phyloP scores from a whole-genome alignment of 1,284 basidiomycete genomes.

The Thelephora terrestris region DNA sequence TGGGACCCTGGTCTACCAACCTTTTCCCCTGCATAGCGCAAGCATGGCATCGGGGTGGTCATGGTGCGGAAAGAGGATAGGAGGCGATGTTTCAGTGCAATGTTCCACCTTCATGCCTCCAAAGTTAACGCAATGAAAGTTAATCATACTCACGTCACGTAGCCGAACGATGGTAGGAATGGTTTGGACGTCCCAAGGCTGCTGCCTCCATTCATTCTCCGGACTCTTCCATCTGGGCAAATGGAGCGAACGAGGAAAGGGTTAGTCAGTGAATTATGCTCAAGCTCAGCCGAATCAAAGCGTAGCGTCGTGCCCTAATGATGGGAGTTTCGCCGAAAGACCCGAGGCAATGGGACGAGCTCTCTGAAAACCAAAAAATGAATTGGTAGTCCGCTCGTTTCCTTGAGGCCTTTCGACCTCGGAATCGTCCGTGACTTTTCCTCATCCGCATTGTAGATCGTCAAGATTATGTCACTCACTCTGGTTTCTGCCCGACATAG shows the following conservation, averaged over 20 bases:
- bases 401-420: too few species aligned
- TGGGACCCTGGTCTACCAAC: constrained; percentile 37
- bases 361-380: too few species aligned
- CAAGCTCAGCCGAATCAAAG: not conserved
- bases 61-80: constrained; percentile 1
- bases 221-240: constrained; percentile 53
- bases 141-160: constrained; percentile 43
- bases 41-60: not conserved
- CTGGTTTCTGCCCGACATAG: constrained; percentile 60
- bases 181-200: constrained; percentile 52
- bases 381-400: too few species aligned
- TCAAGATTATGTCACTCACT: constrained; percentile 38
- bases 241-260: too few species aligned
- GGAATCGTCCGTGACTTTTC: not conserved
- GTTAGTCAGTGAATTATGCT: too few species aligned
- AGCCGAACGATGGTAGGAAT: constrained; percentile 70
- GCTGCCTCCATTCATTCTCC: constrained; percentile 51
- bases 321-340: too few species aligned
- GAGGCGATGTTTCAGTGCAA: too few species aligned
- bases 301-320: too few species aligned
- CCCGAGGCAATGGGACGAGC: too few species aligned
- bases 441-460: not conserved
- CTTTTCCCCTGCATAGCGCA: constrained; percentile 30
- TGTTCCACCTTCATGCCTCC: too few species aligned
- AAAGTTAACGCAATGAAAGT: not conserved